Base-by-base conservation (phyloP, 176 grass and related monocot genomes). In the Aegilops sharonensis region DNA sequence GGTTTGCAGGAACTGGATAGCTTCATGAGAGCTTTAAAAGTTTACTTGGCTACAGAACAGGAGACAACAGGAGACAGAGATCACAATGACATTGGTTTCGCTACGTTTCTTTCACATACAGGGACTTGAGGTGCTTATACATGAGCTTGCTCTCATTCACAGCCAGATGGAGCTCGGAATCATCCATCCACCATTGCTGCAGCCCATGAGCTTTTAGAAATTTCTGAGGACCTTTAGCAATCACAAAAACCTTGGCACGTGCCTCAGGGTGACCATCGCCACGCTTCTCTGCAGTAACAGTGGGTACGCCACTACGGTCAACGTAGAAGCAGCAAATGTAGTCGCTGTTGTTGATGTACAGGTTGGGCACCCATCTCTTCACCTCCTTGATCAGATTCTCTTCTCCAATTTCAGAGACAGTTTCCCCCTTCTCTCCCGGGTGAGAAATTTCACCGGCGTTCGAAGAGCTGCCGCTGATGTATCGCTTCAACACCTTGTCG, bases 171-270 rank as follows among this genome's bases (percentile, higher is more conserved):
- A 98, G 91, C 73, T 98, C 95, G 18, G 87, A 90, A 76, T 95
- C 93, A 42, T 93, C 88, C 0, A 85, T 90, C 93, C 95, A 95
- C 95, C 95, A 98, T 56, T 93, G 95, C 84, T 98, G 81, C 91
- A 98, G 70, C 8, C 95, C 93, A 85, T 98, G 95, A 68, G 95
- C 95, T 75, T 95, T 91, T 72, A 95, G 89, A 75, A 98, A 92
- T 31, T 88, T 98, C 54, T 82, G 85, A 48, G 89, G 90, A 2
- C 95, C 91, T 83, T 90, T 87, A 5, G 89, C 82, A 50, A 88
- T 93, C 68, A 95, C 72, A 77, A 90, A 93, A 3, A 98, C 68
- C 91, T 83, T 91, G 14, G 91, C 59, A 62, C 57, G 77, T 2
- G 71, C 56, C 21, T 78, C 87, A 2, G 54, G 61, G 42, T 80